phyloP scores from a whole-genome alignment of 1,284 basidiomycete species.

The Microbotryum saponariae region DNA sequence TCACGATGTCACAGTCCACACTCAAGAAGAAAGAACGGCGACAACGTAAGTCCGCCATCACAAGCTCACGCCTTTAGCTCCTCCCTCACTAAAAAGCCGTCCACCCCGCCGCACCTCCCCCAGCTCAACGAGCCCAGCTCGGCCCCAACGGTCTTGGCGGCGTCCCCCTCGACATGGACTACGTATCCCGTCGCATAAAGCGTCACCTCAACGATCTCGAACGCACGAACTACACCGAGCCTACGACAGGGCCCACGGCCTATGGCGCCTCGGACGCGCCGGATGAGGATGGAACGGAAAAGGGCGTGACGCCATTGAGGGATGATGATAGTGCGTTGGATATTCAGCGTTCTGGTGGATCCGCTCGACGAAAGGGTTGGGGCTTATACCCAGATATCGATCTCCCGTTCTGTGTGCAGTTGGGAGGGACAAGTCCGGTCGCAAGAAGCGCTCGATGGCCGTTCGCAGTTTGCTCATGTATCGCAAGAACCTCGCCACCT shows the following conservation, averaged over 20 bases:
- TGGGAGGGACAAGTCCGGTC: slow-evolving; percentile 7
- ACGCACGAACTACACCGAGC: slow-evolving; percentile 68
- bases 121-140: no score
- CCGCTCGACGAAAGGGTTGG: not conserved
- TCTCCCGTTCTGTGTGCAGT: slow-evolving; percentile 24
- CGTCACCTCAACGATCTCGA: slow-evolving; percentile 72
- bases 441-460: slow-evolving; percentile 68
- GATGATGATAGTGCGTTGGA: slow-evolving; percentile 52
- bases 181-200: slow-evolving; percentile 63
- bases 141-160: no score
- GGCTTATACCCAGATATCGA: not conserved
- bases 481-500: slow-evolving; percentile 60
- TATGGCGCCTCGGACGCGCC: slow-evolving; percentile 36
- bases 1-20: no score
- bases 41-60: no score
- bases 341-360: no score
- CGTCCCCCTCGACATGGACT: slow-evolving; percentile 49
- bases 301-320: slow-evolving; percentile 41
- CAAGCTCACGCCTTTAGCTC: no score
- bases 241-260: slow-evolving; percentile 45
- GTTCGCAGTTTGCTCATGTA: slow-evolving; percentile 68
- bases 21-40: no score
- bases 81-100: no score
- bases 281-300: slow-evolving; percentile 41
- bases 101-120: no score